phyloP scores from a whole-genome alignment of 306 rosid genomes.

The Vigna mungo region DNA sequence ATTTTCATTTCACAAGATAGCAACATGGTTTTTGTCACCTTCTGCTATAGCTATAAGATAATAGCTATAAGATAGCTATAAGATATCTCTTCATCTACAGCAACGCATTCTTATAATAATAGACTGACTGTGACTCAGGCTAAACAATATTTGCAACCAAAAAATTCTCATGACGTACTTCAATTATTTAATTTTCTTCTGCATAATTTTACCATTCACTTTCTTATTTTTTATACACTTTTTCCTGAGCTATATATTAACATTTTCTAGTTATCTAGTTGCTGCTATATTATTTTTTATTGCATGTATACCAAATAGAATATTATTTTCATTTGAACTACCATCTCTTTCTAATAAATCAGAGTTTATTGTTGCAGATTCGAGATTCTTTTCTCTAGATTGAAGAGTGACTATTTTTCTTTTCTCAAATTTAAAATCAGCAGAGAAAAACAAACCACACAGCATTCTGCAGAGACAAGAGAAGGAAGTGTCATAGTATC shows the following conservation, averaged over 20 bases:
- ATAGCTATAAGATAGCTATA: too few relatives aligned
- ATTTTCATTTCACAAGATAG: conserved; percentile 1
- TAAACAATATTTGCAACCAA: conserved; percentile 12
- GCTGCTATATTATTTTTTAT: conserved; percentile 7
- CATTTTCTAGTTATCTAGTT: conserved; percentile 5
- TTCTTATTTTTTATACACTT: not conserved
- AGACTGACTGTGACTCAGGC: not conserved
- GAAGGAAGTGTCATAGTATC: conserved; percentile 23
- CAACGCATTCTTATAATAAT: not conserved
- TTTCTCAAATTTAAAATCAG: conserved; percentile 25
- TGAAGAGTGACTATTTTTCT: not conserved
- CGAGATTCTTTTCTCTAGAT: conserved; percentile 40
- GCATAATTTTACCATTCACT: not conserved
- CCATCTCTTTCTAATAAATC: not conserved
- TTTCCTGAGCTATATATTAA: not conserved
- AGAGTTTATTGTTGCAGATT: conserved; percentile 25
- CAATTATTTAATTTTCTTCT: conserved; percentile 6
- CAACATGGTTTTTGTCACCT: conserved; percentile 32
- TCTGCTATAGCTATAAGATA: not conserved
- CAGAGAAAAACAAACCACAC: conserved; percentile 29
- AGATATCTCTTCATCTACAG: not conserved
- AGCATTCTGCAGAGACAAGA: not conserved
- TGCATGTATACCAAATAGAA: not conserved
- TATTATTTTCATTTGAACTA: conserved; percentile 27
- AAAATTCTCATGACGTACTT: not conserved